Evolutionary conservation across 129 eudicot species (phyloP).

Genomic region (Escallonia herrerae): DNA sequence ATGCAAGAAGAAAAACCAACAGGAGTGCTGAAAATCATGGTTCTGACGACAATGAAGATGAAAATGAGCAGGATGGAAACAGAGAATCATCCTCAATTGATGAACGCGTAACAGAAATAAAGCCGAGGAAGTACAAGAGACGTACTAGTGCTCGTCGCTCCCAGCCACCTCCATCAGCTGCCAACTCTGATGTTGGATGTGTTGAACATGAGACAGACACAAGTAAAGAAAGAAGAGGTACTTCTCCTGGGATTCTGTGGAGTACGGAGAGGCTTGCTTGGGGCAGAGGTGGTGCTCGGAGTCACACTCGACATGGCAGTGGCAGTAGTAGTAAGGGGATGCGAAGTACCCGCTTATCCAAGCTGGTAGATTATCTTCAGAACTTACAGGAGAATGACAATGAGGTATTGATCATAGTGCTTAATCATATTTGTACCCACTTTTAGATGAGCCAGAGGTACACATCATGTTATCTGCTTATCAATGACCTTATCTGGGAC

Average conservation of each 20-base stretch:
- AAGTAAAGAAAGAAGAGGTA: conserved; percentile 7
- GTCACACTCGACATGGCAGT: conserved; percentile 15
- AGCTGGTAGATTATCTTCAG: conserved; percentile 10
- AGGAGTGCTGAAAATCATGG: neutral
- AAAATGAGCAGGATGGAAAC: conserved; percentile 8
- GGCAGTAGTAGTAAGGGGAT: conserved; percentile 4
- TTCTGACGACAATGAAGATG: conserved; percentile 5
- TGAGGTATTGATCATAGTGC: conserved; percentile 11
- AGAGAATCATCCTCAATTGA: conserved; percentile 6
- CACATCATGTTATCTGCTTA: neutral
- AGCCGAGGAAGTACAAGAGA: conserved; percentile 7
- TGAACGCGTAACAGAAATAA: conserved; percentile 12
- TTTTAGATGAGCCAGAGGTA: neutral
- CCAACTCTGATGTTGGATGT: conserved; percentile 7
- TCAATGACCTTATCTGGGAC: neutral
- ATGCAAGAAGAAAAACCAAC: conserved; percentile 14
- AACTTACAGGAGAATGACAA: conserved; percentile 6
- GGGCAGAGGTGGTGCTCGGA: conserved; percentile 31
- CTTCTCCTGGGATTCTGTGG: conserved; percentile 10
- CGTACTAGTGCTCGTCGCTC: conserved; percentile 7
- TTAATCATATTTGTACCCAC: neutral
- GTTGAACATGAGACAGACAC: conserved; percentile 7
- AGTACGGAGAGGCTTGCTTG: conserved; percentile 23
- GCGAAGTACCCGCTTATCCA: conserved; percentile 1
- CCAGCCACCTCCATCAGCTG: conserved; percentile 11